Conservation (phyloP, 352 stramenopile genomes). For the Phytophthora palmivora region DNA sequence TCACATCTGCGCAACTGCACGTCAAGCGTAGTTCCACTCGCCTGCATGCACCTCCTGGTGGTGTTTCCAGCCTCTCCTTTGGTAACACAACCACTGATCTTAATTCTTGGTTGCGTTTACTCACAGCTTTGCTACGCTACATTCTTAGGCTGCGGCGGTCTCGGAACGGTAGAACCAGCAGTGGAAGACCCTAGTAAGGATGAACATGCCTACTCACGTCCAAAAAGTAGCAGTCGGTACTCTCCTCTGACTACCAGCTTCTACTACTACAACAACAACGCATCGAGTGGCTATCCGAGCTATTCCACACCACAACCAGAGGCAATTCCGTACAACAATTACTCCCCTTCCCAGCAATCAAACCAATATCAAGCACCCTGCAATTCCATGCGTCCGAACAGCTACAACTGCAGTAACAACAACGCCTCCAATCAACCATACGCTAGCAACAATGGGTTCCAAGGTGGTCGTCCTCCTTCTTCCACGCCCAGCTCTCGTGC, state of each 20-base stretch:
- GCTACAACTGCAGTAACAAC: constrained; percentile 22
- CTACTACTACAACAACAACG: constrained; percentile 24
- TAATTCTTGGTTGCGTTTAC: neutral
- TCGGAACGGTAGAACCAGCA: constrained; percentile 54
- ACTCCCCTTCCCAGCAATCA: constrained; percentile 12
- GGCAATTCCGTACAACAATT: constrained; percentile 14
- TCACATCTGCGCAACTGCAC: constrained; percentile 78
- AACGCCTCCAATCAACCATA: constrained; percentile 12
- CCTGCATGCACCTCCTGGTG: constrained; percentile 72
- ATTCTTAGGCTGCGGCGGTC: constrained; percentile 44
- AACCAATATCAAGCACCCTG: constrained; percentile 21
- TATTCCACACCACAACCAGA: constrained; percentile 13
- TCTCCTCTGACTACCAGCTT: constrained; percentile 8
- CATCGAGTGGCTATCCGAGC: constrained; percentile 8
- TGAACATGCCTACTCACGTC: constrained; percentile 16
- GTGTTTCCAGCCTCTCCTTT: constrained; percentile 73
- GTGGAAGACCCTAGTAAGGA: constrained; percentile 27
- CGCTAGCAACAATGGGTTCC: constrained; percentile 25
- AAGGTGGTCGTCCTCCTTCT: constrained; percentile 21
- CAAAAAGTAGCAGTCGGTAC: constrained; percentile 25
- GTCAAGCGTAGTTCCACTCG: constrained; percentile 83
- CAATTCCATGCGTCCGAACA: constrained; percentile 18
- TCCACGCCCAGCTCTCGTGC: constrained; percentile 26
- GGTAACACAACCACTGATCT: constrained; percentile 32
- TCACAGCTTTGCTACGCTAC: constrained; percentile 5